Evolutionary conservation across 1,284 basidiomycete genomes (phyloP), one percentile per base, ranked within the genome.

Genomic region (Tranzscheliella williamsii): DNA sequence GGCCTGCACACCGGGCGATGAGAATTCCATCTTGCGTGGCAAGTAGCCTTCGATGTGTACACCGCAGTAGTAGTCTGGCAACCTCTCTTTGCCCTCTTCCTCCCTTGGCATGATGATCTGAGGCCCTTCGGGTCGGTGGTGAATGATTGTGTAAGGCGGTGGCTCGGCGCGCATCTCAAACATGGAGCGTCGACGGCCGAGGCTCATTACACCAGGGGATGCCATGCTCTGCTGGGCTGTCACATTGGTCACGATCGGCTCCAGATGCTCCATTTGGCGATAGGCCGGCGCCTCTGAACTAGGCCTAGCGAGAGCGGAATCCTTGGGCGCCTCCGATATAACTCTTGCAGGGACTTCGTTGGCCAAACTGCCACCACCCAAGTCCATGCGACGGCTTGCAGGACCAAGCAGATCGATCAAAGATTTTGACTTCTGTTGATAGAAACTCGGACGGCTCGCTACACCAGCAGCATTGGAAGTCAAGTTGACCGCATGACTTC

Each of bases 21-120:
- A 81, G 76, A 98, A 97, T 81, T 99, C 94, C 87, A 94, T 86
- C 83, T 99, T 99, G 41, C 90, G 85, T 4, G 89, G 88, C 80
- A 99, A 84, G 54, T 87, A 84, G 2, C 88, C 90, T 39, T 86
- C 84, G 64, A 98, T 85, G 76, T 91, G 87, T 13, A 97, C 85
- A n/a, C 80, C 79, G 79, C 95, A 97, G 63, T 82, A 84, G 79
- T 99, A 99, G 2, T 70, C 33, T 0, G 95, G 94, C 3, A 99
- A 82, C 32, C 78, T 79, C 79, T 98, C 94, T 30, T 70, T 80
- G 17, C 90, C 94, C 73, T 96, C 93, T 38, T 72, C 70, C 41
- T 72, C 70, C 7, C 70, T 48, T 11, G 70, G 70, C 38, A 58
- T 35, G 36, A 72, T 72, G 26, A 63, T 44, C 43, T 72, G 67